phyloP scores from a whole-genome alignment of 2,329 filamentous ascomycete species.

The Penicillium freii region DNA sequence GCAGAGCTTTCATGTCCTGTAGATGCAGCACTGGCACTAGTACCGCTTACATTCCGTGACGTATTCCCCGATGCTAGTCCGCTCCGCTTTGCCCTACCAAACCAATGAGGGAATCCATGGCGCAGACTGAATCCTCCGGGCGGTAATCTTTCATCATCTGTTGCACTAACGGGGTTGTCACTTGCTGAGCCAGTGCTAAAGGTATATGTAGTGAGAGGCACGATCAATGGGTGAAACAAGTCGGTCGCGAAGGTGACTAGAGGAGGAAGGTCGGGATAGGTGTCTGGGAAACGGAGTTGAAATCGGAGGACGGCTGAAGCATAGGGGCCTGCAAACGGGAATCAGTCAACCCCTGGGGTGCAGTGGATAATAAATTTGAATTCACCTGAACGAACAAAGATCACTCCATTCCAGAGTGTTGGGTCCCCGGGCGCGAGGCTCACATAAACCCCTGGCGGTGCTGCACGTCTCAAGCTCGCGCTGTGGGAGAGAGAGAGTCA shows the following conservation, averaged over 20 bases:
- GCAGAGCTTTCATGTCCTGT: background rate
- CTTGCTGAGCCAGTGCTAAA: slow-evolving; percentile 78
- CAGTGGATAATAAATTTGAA: background rate
- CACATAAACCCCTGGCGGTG: slow-evolving; percentile 83
- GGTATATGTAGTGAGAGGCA: slow-evolving; percentile 90
- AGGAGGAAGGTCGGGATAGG: slow-evolving; percentile 76
- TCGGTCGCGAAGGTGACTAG: slow-evolving; percentile 86
- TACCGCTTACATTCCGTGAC: slow-evolving; percentile 47
- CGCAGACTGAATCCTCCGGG: slow-evolving; percentile 87
- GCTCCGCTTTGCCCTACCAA: slow-evolving; percentile 58
- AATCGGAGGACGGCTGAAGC: slow-evolving; percentile 83
- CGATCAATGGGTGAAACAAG: slow-evolving; percentile 91
- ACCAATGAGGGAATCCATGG: slow-evolving; percentile 90
- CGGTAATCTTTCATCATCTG: slow-evolving; percentile 76
- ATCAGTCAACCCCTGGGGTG: background rate
- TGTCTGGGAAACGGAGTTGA: slow-evolving; percentile 79
- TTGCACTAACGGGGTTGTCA: slow-evolving; percentile 75
- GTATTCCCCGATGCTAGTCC: slow-evolving; percentile 34
- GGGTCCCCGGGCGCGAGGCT: slow-evolving; percentile 78
- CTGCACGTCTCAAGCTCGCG: slow-evolving; percentile 74
- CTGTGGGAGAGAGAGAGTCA: slow-evolving; percentile 46
- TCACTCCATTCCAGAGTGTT: slow-evolving; percentile 80
- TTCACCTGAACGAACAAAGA: slow-evolving; percentile 85
- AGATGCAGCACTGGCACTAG: slow-evolving; percentile 26
- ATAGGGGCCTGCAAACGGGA: slow-evolving; percentile 70